These are phyloP conservation scores for Boletus pseudo-olivaceus DNA, from an alignment of 768 basidiomycete species.

Conservation along the genomic window DNA sequence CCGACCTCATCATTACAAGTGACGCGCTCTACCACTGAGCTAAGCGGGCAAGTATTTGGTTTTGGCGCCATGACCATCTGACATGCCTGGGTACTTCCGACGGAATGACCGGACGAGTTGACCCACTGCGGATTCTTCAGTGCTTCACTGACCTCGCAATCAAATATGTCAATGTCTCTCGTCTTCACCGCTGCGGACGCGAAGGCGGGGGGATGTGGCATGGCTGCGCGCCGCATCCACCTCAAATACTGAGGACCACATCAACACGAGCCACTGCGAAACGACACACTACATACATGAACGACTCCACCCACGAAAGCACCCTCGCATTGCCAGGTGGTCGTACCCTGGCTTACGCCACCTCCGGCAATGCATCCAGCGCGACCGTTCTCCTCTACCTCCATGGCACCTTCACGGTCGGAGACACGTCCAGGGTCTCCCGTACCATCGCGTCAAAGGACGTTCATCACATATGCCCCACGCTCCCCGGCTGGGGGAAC, in stretches of 20 bases:
- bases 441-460: conserved; percentile 36
- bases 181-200: too few species aligned
- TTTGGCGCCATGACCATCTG: not conserved
- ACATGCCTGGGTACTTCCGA: too few species aligned
- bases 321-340: conserved; percentile 35
- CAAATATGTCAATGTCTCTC: too few species aligned
- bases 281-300: conserved; percentile 8
- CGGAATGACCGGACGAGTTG: too few species aligned
- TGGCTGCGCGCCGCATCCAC: too few species aligned
- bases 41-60: conserved; percentile 29
- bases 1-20: conserved; percentile 45
- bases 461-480: too few species aligned
- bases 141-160: too few species aligned
- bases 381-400: conserved; percentile 48
- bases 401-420: conserved; percentile 55
- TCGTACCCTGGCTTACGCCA: conserved; percentile 55
- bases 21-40: conserved; percentile 47
- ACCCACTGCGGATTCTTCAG: too few species aligned
- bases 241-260: too few species aligned
- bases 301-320: conserved; percentile 5
- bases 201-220: too few species aligned
- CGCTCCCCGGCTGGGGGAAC: conserved; percentile 58
- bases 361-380: conserved; percentile 48
- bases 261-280: not conserved
- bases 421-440: conserved; percentile 36